These are phyloP conservation scores for Xylaria sp. DNA, from an alignment of 2,329 filamentous ascomycete species.

Conservation along the genomic window DNA sequence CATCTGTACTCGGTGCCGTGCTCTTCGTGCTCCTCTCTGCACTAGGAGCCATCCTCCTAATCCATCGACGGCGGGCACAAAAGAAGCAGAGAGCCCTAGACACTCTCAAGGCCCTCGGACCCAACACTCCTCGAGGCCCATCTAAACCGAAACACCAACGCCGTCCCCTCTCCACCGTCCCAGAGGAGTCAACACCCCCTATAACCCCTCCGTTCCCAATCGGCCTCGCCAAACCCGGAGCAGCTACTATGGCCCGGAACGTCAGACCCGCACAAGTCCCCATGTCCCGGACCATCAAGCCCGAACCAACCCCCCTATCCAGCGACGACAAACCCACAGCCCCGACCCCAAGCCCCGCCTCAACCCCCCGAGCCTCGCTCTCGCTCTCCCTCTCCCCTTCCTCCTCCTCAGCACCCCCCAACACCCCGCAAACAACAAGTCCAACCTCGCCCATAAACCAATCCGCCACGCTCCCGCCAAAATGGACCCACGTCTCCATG, in stretches of 20 bases:
- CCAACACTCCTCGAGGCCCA: neutral
- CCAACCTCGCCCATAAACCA: constrained; percentile 2
- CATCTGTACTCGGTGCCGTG: constrained; percentile 5
- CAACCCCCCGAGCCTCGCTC: no score
- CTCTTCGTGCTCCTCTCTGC: neutral
- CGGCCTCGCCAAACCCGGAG: no score
- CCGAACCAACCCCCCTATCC: no score
- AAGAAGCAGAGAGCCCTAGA: neutral
- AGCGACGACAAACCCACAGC: no score
- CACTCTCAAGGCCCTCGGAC: no score
- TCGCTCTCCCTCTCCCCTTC: no score
- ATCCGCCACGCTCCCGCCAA: constrained; percentile 12
- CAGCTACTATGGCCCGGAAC: no score
- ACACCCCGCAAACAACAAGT: neutral
- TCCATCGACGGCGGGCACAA: neutral
- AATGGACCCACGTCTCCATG: constrained; percentile 8
- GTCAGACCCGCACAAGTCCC: no score
- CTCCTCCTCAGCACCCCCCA: neutral
- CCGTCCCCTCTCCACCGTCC: constrained; percentile 23
- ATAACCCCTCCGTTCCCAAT: neutral
- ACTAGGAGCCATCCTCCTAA: neutral
- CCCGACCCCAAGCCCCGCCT: no score
- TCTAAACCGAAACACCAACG: constrained; percentile 1
- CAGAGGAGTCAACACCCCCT: constrained; percentile 17
- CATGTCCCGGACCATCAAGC: no score